Evolutionary conservation across 805 yeast genomes (phyloP).

Genomic region (Clavispora santaluciae): DNA sequence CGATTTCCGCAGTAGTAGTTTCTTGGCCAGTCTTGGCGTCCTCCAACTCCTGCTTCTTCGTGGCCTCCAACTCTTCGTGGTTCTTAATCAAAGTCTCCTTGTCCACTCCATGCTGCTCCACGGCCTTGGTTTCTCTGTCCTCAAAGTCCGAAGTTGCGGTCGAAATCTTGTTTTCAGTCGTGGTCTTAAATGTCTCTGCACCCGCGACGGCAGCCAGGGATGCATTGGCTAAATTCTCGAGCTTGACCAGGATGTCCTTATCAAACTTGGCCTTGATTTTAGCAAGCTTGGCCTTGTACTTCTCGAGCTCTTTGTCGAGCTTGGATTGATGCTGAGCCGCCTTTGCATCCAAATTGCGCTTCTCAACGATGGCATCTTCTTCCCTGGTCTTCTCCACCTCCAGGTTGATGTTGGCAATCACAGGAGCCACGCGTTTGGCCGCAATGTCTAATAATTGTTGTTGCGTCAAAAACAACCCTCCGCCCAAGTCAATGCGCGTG

Average conservation of each 20-base stretch:
- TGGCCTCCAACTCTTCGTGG: slow-evolving; percentile 42
- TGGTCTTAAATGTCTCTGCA: slow-evolving; percentile 36
- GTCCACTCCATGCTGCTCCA: slow-evolving; percentile 41
- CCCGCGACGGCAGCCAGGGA: slow-evolving; percentile 26
- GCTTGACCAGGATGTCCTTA: slow-evolving; percentile 35
- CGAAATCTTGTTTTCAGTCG: slow-evolving; percentile 39
- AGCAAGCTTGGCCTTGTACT: slow-evolving; percentile 33
- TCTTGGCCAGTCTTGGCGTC: slow-evolving; percentile 39
- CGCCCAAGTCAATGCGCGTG: slow-evolving; percentile 47
- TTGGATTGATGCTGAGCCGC: slow-evolving; percentile 31
- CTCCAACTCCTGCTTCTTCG: slow-evolving; percentile 40
- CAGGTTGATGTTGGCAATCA: slow-evolving; percentile 45
- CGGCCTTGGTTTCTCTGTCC: slow-evolving; percentile 44
- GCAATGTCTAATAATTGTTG: slow-evolving; percentile 54
- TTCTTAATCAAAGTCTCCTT: slow-evolving; percentile 39
- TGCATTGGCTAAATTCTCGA: slow-evolving; percentile 19
- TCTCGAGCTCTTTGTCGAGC: slow-evolving; percentile 32
- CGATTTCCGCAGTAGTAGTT: slow-evolving; percentile 41
- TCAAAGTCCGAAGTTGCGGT: slow-evolving; percentile 42
- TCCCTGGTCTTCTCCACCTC: slow-evolving; percentile 41
- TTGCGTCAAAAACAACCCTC: slow-evolving; percentile 51
- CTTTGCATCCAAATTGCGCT: slow-evolving; percentile 34
- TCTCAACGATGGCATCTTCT: slow-evolving; percentile 40
- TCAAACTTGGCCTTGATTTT: slow-evolving; percentile 36
- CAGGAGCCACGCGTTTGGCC: slow-evolving; percentile 50